phyloP scores from a whole-genome alignment of 2,329 filamentous ascomycete species.

The Bipolaris sorokiniana region DNA sequence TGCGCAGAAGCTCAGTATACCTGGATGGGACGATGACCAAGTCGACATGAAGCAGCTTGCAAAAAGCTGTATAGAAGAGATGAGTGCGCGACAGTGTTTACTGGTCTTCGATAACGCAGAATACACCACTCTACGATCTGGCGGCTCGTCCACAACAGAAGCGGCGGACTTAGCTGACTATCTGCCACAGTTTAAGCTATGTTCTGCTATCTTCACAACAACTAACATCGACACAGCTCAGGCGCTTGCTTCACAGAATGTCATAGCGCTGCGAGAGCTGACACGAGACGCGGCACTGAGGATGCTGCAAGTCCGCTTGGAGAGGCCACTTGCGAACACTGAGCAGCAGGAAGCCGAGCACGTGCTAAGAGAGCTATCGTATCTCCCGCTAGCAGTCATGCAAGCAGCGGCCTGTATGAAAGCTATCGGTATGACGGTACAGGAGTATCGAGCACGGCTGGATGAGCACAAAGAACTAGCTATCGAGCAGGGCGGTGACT shows the following conservation, averaged over 20 bases:
- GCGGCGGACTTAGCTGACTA: background rate
- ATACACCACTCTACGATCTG: constrained; percentile 8
- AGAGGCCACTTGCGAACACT: background rate
- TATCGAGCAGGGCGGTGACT: background rate
- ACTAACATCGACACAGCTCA: constrained; percentile 9
- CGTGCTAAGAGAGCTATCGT: constrained; percentile 15
- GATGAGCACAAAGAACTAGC: background rate
- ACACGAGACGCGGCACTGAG: background rate
- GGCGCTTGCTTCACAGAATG: constrained; percentile 12
- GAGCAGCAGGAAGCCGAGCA: constrained; percentile 14
- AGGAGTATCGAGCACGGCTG: background rate
- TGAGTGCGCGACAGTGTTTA: constrained; percentile 8
- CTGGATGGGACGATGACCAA: constrained; percentile 16
- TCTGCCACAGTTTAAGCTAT: background rate
- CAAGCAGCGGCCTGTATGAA: background rate
- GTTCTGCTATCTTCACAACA: constrained; percentile 9
- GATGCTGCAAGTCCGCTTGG: background rate
- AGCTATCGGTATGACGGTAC: background rate
- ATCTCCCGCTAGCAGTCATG: constrained; percentile 14
- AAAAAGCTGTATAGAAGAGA: constrained; percentile 2
- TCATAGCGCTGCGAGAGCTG: too few species aligned
- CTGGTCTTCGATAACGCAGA: constrained; percentile 36
- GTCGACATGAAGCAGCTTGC: constrained; percentile 17
- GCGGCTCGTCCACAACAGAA: constrained; percentile 6
- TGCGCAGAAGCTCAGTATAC: constrained; percentile 37